Conservation (phyloP, 2,329 filamentous ascomycete genomes). For the Neocatenulostroma microsporum region DNA sequence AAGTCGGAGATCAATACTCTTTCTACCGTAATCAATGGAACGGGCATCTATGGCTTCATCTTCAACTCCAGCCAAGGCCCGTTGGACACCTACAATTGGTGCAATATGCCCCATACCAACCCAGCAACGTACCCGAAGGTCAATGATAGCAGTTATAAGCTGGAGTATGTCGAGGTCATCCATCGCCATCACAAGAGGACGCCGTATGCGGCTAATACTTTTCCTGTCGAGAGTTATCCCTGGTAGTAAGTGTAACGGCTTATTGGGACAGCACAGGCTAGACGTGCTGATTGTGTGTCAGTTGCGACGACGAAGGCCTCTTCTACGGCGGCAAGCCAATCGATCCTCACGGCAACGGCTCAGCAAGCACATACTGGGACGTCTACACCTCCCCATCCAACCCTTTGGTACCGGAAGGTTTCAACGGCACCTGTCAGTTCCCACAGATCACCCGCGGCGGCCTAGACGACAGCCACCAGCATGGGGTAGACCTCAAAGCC, state of each 20-base stretch:
- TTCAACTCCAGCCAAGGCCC: constrained; percentile 53
- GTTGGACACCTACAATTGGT: constrained; percentile 69
- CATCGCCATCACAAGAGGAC: constrained; percentile 82
- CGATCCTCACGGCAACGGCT: constrained; percentile 36
- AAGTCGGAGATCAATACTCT: constrained; percentile 55
- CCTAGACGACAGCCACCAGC: constrained; percentile 65
- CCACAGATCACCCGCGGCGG: constrained; percentile 69
- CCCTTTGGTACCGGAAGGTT: constrained; percentile 58
- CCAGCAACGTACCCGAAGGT: constrained; percentile 52
- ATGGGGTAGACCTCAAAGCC: constrained; percentile 67
- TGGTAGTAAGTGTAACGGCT: constrained; percentile 44
- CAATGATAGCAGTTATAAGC: constrained; percentile 48
- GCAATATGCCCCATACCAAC: constrained; percentile 78
- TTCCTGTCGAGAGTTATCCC: constrained; percentile 62
- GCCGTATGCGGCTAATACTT: constrained; percentile 68
- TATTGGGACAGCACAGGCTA: not conserved
- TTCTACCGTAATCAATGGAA: constrained; percentile 46
- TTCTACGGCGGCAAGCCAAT: constrained; percentile 61
- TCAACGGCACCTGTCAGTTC: constrained; percentile 68
- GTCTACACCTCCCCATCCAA: constrained; percentile 56
- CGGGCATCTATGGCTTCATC: constrained; percentile 64
- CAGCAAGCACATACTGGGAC: constrained; percentile 57
- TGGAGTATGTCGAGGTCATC: constrained; percentile 72
- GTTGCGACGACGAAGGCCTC: constrained; percentile 62
- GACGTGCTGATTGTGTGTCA: not conserved